A percentile compares a stretch with the other conserved stretches of the same genome.
phyloP scores from a whole-genome alignment of 1,284 basidiomycete genomes.

The Puccinia hordei region DNA sequence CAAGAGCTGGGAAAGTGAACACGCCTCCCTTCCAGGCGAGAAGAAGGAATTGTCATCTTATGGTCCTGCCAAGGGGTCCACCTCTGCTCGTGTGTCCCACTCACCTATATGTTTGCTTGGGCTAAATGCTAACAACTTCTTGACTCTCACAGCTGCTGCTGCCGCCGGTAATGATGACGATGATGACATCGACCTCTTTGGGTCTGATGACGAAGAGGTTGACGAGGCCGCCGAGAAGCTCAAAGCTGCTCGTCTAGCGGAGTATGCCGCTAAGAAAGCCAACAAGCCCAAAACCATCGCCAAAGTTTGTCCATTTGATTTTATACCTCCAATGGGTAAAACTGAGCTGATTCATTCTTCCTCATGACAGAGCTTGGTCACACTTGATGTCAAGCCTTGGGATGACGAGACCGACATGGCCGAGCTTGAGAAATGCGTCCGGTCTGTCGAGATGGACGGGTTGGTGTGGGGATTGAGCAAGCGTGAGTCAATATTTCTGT shows the following conservation, averaged over 20 bases:
- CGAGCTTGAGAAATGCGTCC: slow-evolving; percentile 77
- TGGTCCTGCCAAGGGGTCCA: slow-evolving; percentile 55
- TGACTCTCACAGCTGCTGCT: slow-evolving; percentile 63
- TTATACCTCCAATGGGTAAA: no score
- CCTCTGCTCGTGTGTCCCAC: slow-evolving; percentile 30
- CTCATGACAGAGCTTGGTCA: slow-evolving; percentile 78
- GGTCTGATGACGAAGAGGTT: slow-evolving; percentile 80
- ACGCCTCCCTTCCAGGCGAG: slow-evolving; percentile 76
- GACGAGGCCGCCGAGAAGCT: slow-evolving; percentile 90
- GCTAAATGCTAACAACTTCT: slow-evolving; percentile 61
- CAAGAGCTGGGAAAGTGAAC: slow-evolving; percentile 78
- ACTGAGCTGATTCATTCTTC: no score
- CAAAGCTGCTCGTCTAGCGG: slow-evolving; percentile 93
- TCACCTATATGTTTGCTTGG: slow-evolving; percentile 55
- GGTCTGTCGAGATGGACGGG: slow-evolving; percentile 84
- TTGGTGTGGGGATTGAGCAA: slow-evolving; percentile 79
- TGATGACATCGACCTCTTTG: slow-evolving; percentile 89
- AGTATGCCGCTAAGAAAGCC: slow-evolving; percentile 91
- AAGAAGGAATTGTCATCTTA: slow-evolving; percentile 69
- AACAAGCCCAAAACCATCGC: slow-evolving; percentile 72
- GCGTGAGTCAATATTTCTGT: slow-evolving; percentile 46
- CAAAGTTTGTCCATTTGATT: slow-evolving; percentile 68
- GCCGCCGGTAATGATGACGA: slow-evolving; percentile 75
- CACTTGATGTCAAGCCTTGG: slow-evolving; percentile 92
- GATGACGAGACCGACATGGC: slow-evolving; percentile 98